Base-by-base conservation (phyloP, 208 protist genomes). In the Zelonia costaricensis region DNA sequence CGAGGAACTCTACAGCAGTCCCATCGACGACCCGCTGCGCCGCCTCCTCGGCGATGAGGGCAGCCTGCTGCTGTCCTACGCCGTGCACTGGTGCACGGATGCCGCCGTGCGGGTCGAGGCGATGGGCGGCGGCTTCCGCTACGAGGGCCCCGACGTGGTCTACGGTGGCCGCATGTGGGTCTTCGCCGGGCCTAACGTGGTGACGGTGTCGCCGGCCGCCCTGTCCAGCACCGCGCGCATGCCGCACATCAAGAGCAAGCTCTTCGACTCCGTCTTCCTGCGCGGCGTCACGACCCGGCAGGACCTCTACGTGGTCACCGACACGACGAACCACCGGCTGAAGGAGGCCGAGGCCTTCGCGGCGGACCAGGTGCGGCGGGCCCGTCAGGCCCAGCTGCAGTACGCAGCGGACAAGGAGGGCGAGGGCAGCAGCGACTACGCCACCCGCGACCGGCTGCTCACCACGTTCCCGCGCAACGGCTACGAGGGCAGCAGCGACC, bases 41-140 rank as follows among this genome's bases (percentile, higher is more conserved):
- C 60, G 69, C 23, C 72, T 86, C 33, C 69, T 92, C 25, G 82
- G 83, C 28, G 80, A 86, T 10, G 80, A 88, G 23, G 80, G 82
- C 43, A 13, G 58, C 40, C 61, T 91, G 7, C 44, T 81, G 54
- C 16, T 94, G 43, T 69, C 76, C 16, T 88, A 78, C 53, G 76
- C 84, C n/a, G 75, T 92, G 25, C 81, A 94, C 76, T 94, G 85
- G 83, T 94, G 88, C 59, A 80, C 51, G 25, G 76, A 91, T 54
- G 88, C 80, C 5, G 78, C 47, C 22, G 82, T 94, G 18, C 65
- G 58, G 13, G 27, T 65, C 15, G 80, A 89, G 16, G 55, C 35
- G 2, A 20, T 69, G 13, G 63, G 51, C 6, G 67, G 40, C 40
- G 56, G 72, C 45, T 69, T 63, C 61, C 79, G 69, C 53, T 94